Conservation (phyloP, 2,329 filamentous ascomycete genomes). For the Calonectria pauciramosa region DNA sequence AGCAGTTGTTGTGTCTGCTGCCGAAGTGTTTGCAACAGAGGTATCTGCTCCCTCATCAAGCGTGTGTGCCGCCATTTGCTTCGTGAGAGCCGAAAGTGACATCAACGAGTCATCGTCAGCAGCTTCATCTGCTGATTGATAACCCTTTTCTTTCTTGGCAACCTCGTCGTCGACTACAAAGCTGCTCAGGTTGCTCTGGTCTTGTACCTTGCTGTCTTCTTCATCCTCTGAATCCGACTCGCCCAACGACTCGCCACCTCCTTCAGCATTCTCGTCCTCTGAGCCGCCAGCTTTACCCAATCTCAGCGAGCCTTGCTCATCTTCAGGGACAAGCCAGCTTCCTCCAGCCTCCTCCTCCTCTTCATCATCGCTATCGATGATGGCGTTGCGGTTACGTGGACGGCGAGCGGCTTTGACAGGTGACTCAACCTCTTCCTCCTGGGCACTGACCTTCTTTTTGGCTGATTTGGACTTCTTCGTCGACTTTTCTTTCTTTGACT, state of each 20-base stretch:
- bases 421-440: conserved; percentile 31
- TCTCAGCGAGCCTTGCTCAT: conserved; percentile 70
- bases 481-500: conserved; percentile 21
- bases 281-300: conserved; percentile 85
- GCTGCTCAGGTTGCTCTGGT: conserved; percentile 67
- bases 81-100: conserved; percentile 53
- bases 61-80: conserved; percentile 54
- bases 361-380: conserved; percentile 28
- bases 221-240: conserved; percentile 76
- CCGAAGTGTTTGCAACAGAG: conserved; percentile 29
- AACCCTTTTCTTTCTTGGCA: conserved; percentile 49
- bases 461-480: conserved; percentile 34
- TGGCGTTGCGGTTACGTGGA: conserved; percentile 47
- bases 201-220: conserved; percentile 67
- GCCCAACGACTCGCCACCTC: conserved; percentile 83
- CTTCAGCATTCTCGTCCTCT: conserved; percentile 91
- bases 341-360: conserved; percentile 79
- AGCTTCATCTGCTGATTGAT: conserved; percentile 41
- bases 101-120: conserved; percentile 50
- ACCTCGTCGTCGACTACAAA: conserved; percentile 68
- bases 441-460: conserved; percentile 29
- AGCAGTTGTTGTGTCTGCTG: conserved; percentile 16
- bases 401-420: conserved; percentile 46
- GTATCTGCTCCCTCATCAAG: conserved; percentile 45
- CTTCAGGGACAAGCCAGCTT: conserved; percentile 83